Conservation (phyloP, 163 green algal genomes). For the Scenedesmus sp. region DNA sequence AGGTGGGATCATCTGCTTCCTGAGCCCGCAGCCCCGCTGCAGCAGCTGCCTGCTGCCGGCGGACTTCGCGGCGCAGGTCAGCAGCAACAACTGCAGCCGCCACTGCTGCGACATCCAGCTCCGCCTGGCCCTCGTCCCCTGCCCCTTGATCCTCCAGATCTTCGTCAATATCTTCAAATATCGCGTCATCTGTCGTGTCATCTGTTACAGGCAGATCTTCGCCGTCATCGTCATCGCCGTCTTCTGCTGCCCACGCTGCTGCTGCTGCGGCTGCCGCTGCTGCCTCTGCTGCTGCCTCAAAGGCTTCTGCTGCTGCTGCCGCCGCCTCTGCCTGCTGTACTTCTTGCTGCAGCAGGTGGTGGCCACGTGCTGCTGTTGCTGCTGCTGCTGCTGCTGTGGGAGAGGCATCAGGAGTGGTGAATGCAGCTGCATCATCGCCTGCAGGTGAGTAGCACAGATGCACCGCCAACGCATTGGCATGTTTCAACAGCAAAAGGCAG, state of each 20-base stretch:
- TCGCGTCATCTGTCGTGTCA: background rate
- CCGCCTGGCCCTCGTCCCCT: background rate
- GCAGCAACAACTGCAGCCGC: background rate
- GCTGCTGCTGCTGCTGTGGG: conserved; percentile 3
- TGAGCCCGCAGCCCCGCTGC: background rate
- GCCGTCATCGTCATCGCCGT: background rate
- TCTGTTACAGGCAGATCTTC: background rate
- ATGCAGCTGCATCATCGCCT: conserved; percentile 6
- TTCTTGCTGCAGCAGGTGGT: background rate
- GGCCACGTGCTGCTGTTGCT: background rate
- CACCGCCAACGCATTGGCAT: no score
- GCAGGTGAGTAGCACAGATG: background rate
- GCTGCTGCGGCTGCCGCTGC: background rate
- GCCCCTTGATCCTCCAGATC: background rate
- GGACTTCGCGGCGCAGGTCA: background rate
- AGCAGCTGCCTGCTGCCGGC: background rate
- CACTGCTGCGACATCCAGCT: background rate
- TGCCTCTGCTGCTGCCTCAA: background rate
- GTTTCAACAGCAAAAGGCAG: no score
- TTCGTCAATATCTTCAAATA: background rate
- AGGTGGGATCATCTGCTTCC: background rate
- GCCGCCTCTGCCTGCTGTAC: background rate
- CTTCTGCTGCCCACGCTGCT: background rate
- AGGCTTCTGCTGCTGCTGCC: background rate
- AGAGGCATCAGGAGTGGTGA: background rate